These are phyloP conservation scores for Barnettozyma botsteinii DNA, from an alignment of 805 yeast genomes.

Conservation along the genomic window DNA sequence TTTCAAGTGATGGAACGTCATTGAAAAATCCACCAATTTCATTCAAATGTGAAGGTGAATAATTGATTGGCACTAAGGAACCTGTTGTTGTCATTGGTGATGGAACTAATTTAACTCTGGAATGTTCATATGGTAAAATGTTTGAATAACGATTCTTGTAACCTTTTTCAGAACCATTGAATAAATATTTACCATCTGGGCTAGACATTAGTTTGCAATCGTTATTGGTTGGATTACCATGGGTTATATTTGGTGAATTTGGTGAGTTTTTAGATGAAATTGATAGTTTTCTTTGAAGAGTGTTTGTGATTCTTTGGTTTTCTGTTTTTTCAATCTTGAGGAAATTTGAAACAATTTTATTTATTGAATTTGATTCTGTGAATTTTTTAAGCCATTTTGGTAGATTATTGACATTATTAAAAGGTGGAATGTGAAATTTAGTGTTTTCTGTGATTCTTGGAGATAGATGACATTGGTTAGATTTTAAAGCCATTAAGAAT, in stretches of 20 bases:
- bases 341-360: conserved; percentile 24
- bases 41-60: conserved; percentile 1
- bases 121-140: conserved; percentile 63
- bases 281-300: conserved; percentile 14
- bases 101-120: conserved; percentile 34
- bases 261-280: conserved; percentile 1
- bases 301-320: conserved; percentile 23
- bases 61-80: conserved; percentile 8
- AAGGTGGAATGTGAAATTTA: conserved; percentile 11
- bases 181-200: conserved; percentile 13
- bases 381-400: conserved; percentile 30
- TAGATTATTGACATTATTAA: conserved; percentile 10
- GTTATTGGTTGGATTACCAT: conserved; percentile 4
- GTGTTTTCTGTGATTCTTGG: conserved; percentile 10
- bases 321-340: conserved; percentile 32
- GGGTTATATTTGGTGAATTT: conserved; percentile 1
- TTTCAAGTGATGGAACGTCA: not conserved
- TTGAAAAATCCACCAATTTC: conserved; percentile 1
- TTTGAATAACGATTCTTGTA: conserved; percentile 75
- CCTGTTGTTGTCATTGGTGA: conserved; percentile 25
- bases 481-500: conserved; percentile 22
- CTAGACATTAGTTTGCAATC: not conserved
- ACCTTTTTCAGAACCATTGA: conserved; percentile 57
- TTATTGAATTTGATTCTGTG: conserved; percentile 16
- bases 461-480: conserved; percentile 10